A percentile compares a stretch with the other conserved stretches of the same genome.
Conservation (phyloP, 2,329 filamentous ascomycete genomes). For the Basipetospora sp. region DNA sequence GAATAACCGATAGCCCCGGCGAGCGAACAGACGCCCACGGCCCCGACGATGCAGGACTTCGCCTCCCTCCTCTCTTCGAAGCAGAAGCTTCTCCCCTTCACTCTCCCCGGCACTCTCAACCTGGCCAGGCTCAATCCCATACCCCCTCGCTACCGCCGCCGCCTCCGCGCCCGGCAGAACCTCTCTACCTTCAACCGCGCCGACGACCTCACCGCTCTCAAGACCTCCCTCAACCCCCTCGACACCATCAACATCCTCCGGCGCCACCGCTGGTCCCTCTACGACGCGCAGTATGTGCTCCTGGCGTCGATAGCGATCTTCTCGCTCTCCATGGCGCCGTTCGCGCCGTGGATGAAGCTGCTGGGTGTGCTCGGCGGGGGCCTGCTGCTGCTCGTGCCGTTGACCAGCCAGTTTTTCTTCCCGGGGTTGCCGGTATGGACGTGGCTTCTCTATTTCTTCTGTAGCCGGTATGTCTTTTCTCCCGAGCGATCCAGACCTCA, state of each 20-base stretch:
- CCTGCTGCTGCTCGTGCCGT: slow-evolving; percentile 60
- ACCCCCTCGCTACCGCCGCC: slow-evolving; percentile 22
- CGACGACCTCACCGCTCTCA: slow-evolving; percentile 56
- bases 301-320: slow-evolving; percentile 64
- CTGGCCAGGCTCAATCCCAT: slow-evolving; percentile 28
- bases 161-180: slow-evolving; percentile 18
- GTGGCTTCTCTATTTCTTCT: slow-evolving; percentile 84
- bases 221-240: slow-evolving; percentile 68
- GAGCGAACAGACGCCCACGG: neutral
- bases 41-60: slow-evolving; percentile 24
- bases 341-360: slow-evolving; percentile 66
- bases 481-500: slow-evolving; percentile 5
- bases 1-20: no score
- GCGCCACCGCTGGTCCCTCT: slow-evolving; percentile 63
- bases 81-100: slow-evolving; percentile 23
- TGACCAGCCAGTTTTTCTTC: slow-evolving; percentile 80
- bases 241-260: slow-evolving; percentile 65
- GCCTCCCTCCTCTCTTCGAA: slow-evolving; percentile 23
- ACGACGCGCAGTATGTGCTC: slow-evolving; percentile 74
- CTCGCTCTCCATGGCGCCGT: slow-evolving; percentile 67
- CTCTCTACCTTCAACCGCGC: slow-evolving; percentile 11
- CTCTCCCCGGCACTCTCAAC: slow-evolving; percentile 26
- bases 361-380: slow-evolving; percentile 52
- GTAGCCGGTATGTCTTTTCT: slow-evolving; percentile 59
- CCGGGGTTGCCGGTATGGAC: slow-evolving; percentile 73